phyloP scores from a whole-genome alignment of 768 basidiomycete species.

The Tephrocybe sp. region DNA sequence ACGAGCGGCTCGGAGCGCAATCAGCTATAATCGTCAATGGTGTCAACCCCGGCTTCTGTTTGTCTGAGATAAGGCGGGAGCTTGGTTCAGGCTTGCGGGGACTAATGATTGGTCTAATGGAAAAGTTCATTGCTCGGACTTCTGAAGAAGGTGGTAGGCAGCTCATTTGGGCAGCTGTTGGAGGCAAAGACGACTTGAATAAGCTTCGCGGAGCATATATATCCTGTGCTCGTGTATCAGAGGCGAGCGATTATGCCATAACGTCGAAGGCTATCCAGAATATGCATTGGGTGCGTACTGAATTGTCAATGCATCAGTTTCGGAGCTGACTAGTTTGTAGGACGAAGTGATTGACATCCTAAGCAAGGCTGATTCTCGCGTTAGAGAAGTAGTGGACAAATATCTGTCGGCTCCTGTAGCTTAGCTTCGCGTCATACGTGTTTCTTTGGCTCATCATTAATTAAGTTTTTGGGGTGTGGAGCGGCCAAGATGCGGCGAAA shows the following conservation, averaged over 20 bases:
- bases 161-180: conserved; percentile 15
- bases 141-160: conserved; percentile 16
- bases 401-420: conserved; percentile 1
- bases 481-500: no score
- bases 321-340: conserved; percentile 1
- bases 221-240: conserved; percentile 7
- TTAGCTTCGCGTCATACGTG: not conserved
- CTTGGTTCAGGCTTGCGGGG: not conserved
- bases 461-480: not conserved
- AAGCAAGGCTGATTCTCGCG: conserved; percentile 10
- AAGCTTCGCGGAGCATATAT: conserved; percentile 16
- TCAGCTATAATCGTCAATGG: conserved; percentile 30
- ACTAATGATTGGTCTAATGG: not conserved
- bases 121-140: not conserved
- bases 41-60: conserved; percentile 42
- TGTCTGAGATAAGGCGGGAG: conserved; percentile 29
- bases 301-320: not conserved
- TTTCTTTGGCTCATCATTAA: not conserved
- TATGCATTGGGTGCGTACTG: conserved; percentile 13
- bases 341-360: conserved; percentile 13
- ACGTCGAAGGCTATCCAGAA: conserved; percentile 7
- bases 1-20: conserved; percentile 23
- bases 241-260: conserved; percentile 15
- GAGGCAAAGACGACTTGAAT: conserved; percentile 10
- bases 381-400: conserved; percentile 4